phyloP scores from a whole-genome alignment of 1,139 yeast species.

The Yamadazyma trypodendri region DNA sequence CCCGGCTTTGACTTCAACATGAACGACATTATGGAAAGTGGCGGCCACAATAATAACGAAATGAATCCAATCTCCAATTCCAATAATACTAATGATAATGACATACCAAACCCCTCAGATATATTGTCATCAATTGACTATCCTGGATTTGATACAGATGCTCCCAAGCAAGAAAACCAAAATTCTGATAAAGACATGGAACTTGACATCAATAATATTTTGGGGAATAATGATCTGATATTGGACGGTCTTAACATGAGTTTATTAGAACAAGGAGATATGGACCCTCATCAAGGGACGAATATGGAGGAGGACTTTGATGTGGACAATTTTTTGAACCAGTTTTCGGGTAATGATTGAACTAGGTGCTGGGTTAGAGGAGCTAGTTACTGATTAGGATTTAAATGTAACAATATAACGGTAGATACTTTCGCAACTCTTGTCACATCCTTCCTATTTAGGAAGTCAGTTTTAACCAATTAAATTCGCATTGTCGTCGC shows the following conservation, averaged over 20 bases:
- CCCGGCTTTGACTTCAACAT: slow-evolving; percentile 32
- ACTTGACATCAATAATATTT: slow-evolving; percentile 40
- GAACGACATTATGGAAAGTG: slow-evolving; percentile 20
- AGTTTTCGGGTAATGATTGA: slow-evolving; percentile 37
- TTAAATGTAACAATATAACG: not conserved
- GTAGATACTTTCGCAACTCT: not conserved
- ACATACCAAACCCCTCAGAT: slow-evolving; percentile 36
- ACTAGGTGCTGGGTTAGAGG: not conserved
- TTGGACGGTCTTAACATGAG: slow-evolving; percentile 47
- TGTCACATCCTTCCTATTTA: slow-evolving; percentile 20
- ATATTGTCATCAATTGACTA: slow-evolving; percentile 38
- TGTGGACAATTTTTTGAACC: slow-evolving; percentile 48
- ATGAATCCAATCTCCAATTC: slow-evolving; percentile 10
- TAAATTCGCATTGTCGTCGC: slow-evolving; percentile 6
- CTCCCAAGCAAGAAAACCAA: slow-evolving; percentile 5
- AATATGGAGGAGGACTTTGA: slow-evolving; percentile 40
- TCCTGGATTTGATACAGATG: slow-evolving; percentile 8
- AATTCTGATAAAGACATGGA: slow-evolving; percentile 23
- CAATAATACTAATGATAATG: slow-evolving; percentile 13
- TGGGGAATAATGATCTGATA: slow-evolving; percentile 45
- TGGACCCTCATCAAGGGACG: slow-evolving; percentile 11
- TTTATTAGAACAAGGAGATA: slow-evolving; percentile 30
- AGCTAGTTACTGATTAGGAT: no score
- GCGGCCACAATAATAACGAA: not conserved
- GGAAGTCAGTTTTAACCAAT: slow-evolving; percentile 27